A percentile compares a stretch with the other conserved stretches of the same genome.
These are phyloP conservation scores for Lachancea kluyveri DNA, from an alignment of 805 yeast genomes.

Conservation along the genomic window DNA sequence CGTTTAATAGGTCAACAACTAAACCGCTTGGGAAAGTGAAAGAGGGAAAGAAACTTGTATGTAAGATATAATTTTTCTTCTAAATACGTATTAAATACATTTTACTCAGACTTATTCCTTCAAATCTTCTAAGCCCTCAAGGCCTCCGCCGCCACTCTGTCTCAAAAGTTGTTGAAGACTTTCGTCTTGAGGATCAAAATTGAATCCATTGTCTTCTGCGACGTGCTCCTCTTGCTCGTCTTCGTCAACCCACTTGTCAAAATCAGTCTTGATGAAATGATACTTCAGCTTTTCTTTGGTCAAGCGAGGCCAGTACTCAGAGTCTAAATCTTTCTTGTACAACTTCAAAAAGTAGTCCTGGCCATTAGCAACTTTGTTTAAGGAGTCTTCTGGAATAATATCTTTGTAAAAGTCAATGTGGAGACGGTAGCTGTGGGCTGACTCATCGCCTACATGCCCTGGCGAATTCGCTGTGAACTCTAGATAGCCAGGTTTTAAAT, in stretches of 20 bases:
- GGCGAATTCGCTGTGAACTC: conserved; percentile 38
- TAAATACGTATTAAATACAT: not conserved
- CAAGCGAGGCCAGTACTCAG: conserved; percentile 93
- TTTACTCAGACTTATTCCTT: conserved; percentile 1
- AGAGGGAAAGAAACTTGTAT: not conserved
- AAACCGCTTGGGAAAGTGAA: no score
- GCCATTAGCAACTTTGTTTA: conserved; percentile 47
- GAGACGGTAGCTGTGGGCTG: conserved; percentile 46
- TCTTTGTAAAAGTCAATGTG: conserved; percentile 71
- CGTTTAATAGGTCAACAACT: conserved; percentile 30
- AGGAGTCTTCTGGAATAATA: conserved; percentile 61
- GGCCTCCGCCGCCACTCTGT: conserved; percentile 3
- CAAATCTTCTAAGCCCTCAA: conserved; percentile 6
- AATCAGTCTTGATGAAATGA: conserved; percentile 85
- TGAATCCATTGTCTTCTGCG: conserved; percentile 36
- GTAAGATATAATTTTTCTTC: not conserved
- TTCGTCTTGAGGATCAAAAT: conserved; percentile 2
- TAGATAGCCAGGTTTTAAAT: conserved; percentile 50
- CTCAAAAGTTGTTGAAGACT: not conserved
- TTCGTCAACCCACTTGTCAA: conserved; percentile 97
- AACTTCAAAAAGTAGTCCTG: conserved; percentile 50
- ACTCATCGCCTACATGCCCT: conserved; percentile 40
- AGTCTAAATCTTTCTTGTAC: conserved; percentile 62
- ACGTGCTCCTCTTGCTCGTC: conserved; percentile 82
- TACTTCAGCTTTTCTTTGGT: conserved; percentile 78